Conservation (phyloP, 2,329 filamentous ascomycete species). For the Westerdykella aurantiaca region DNA sequence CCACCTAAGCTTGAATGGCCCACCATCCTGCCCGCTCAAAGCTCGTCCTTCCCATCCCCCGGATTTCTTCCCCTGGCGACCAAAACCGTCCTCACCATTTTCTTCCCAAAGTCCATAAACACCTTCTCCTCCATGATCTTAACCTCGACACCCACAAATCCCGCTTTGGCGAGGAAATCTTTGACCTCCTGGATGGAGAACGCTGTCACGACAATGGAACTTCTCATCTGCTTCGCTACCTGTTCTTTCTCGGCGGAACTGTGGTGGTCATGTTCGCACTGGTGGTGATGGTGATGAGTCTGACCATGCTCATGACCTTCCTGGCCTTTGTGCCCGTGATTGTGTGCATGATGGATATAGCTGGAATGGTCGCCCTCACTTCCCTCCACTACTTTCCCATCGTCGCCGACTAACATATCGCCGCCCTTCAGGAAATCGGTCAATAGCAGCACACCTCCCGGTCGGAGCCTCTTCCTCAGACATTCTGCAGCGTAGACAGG, state of each 20-base stretch:
- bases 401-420: conserved; percentile 23
- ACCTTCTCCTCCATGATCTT: conserved; percentile 49
- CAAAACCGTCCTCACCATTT: conserved; percentile 44
- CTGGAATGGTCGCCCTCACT: conserved; percentile 20
- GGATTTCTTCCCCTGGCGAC: conserved; percentile 49
- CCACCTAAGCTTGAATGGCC: too few relatives aligned
- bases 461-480: conserved; percentile 56
- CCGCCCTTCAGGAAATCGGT: conserved; percentile 60
- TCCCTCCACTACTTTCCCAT: conserved; percentile 17
- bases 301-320: conserved; percentile 17
- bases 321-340: conserved; percentile 10
- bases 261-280: background rate
- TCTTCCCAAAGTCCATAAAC: conserved; percentile 40
- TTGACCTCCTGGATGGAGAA: conserved; percentile 58
- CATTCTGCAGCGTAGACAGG: conserved; percentile 54
- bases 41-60: conserved; percentile 4
- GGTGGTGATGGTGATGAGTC: conserved; percentile 8
- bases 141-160: conserved; percentile 53
- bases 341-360: conserved; percentile 1
- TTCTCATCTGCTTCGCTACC: conserved; percentile 30
- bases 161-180: conserved; percentile 59
- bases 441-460: conserved; percentile 62
- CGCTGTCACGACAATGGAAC: conserved; percentile 60
- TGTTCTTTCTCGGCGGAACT: conserved; percentile 10
- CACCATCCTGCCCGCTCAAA: background rate